These are phyloP conservation scores for Stromatinia cepivora DNA, from an alignment of 2,329 filamentous ascomycete species.

Conservation along the genomic window DNA sequence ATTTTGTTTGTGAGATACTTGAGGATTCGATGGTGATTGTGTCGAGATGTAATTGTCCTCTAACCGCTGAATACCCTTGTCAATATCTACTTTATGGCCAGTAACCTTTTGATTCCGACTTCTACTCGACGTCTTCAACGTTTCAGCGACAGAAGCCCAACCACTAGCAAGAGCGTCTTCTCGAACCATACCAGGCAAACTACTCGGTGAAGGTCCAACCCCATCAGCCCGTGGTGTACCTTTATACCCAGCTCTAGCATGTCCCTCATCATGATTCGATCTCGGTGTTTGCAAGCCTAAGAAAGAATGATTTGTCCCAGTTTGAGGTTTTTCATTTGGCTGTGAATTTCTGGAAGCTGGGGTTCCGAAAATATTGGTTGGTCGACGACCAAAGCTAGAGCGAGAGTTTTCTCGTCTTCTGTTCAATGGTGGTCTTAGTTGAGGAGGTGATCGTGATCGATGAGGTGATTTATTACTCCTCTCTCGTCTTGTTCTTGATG, in stretches of 20 bases:
- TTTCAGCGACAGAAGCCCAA: constrained; percentile 15
- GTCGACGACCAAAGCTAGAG: constrained; percentile 41
- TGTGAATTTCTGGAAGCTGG: constrained; percentile 36
- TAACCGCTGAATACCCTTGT: constrained; percentile 12
- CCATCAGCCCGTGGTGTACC: constrained; percentile 26
- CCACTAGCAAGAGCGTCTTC: constrained; percentile 25
- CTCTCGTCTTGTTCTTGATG: not conserved
- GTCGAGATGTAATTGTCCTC: not conserved
- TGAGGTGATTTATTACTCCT: not conserved
- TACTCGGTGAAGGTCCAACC: constrained; percentile 16
- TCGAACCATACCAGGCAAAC: constrained; percentile 20
- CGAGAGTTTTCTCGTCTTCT: constrained; percentile 32
- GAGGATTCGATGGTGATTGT: not conserved
- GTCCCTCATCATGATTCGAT: constrained; percentile 34
- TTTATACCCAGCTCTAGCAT: constrained; percentile 28
- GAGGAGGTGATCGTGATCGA: not conserved
- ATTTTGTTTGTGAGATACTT: not conserved
- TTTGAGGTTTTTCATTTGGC: constrained; percentile 33
- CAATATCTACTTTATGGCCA: constrained; percentile 4
- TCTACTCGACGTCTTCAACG: not conserved
- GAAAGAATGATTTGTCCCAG: constrained; percentile 39
- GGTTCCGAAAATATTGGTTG: constrained; percentile 31
- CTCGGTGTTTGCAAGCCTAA: constrained; percentile 33
- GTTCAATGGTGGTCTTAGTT: constrained; percentile 34
- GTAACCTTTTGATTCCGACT: not conserved